These are phyloP conservation scores for Nowakowskiella sp. DNA, from an alignment of 192 early-diverging fungal genomes.

Conservation along the genomic window DNA sequence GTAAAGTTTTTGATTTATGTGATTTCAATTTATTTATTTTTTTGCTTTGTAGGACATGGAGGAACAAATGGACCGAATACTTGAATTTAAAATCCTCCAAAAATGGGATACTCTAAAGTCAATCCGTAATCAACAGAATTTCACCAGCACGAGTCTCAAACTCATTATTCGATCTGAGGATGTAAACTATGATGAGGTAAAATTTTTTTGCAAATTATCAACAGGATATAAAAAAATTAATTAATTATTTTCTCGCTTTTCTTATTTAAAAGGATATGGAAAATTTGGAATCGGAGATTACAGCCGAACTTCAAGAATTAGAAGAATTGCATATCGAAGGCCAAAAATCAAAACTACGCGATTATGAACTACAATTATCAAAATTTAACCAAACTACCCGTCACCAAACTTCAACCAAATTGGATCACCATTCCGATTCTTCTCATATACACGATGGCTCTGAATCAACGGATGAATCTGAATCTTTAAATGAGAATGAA, in stretches of 20 bases:
- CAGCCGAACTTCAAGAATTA: background rate
- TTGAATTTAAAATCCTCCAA: background rate
- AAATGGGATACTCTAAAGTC: background rate
- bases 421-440: background rate
- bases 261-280: constrained; percentile 3
- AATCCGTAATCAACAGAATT: background rate
- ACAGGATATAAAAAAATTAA: background rate
- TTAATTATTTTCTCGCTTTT: too few species aligned
- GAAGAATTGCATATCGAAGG: constrained; percentile 1
- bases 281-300: constrained; percentile 3
- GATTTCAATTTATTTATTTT: background rate
- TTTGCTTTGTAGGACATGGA: background rate
- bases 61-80: background rate
- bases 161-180: background rate
- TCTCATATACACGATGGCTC: background rate
- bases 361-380: background rate
- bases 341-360: background rate
- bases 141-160: background rate
- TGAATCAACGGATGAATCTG: constrained; percentile 1
- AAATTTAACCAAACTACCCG: background rate
- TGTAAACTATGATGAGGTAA: constrained; percentile 1
- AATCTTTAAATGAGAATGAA: background rate
- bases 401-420: background rate
- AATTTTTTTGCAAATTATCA: background rate
- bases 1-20: background rate